Evolutionary conservation across 768 basidiomycete species (phyloP).

Genomic region (Mycena rebaudengoi): DNA sequence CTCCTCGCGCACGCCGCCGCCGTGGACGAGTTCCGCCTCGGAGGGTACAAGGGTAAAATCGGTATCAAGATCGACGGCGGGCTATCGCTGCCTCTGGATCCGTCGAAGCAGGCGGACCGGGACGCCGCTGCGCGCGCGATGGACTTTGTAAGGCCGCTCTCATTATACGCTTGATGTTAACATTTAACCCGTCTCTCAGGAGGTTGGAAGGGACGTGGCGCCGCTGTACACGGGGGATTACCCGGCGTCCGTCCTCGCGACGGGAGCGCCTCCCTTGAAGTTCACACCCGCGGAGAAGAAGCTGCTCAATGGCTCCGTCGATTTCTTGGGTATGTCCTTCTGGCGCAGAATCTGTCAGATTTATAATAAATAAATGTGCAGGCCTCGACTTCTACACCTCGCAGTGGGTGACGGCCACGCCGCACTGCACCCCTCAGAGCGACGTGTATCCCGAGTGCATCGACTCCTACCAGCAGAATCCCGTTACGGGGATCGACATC

Average conservation of each 20-base stretch:
- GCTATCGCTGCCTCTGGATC: constrained; percentile 20
- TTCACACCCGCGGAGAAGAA: constrained; percentile 22
- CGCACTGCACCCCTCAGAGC: constrained; percentile 15
- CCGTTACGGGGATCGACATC: constrained; percentile 19
- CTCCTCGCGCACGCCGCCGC: constrained; percentile 27
- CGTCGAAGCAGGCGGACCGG: constrained; percentile 16
- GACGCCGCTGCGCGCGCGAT: constrained; percentile 25
- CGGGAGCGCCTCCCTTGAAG: constrained; percentile 14
- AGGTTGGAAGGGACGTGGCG: constrained; percentile 26
- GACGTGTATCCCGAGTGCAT: constrained; percentile 24
- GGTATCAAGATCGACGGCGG: constrained; percentile 29
- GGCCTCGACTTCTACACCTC: constrained; percentile 29
- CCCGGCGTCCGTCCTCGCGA: constrained; percentile 20
- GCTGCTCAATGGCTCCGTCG: constrained; percentile 25
- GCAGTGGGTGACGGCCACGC: constrained; percentile 24
- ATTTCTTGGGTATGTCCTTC: constrained; percentile 18
- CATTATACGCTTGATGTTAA: no score
- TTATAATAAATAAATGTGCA: neutral
- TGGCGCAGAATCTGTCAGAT: neutral
- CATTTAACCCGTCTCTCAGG: no score
- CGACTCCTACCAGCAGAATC: constrained; percentile 22
- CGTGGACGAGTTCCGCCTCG: constrained; percentile 26
- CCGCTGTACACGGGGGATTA: constrained; percentile 30
- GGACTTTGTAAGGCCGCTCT: constrained; percentile 29
- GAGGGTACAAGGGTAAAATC: constrained; percentile 27